Evolutionary conservation across 164 flowering plant species (phyloP), one percentile per base, ranked within the genome.

Genomic region (Vitis rotundifolia): DNA sequence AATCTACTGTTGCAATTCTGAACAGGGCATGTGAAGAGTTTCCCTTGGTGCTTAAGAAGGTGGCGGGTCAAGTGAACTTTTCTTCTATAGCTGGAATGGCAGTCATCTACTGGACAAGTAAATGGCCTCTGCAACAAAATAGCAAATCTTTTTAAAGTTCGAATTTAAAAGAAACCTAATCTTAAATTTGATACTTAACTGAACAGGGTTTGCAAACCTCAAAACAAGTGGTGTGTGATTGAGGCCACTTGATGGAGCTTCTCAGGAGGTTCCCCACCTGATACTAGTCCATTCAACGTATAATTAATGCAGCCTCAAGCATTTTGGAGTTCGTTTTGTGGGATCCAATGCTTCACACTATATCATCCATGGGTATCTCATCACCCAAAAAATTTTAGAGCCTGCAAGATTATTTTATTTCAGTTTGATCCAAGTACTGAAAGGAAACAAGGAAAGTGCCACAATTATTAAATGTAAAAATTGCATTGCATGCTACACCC

Each of bases 181-280:
- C 44, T 37, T 37, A 37, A 37, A 3, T 37, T 37, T 37, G 6
- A 37, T 15, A 26, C 50, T 22, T 12, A 44, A 8, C 0, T 59
- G 31, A 11, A 67, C 61, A 28, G 66, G 69, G 52, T 26, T 56
- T 58, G 71, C 89, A 82, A 89, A 88, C 89, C 93, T 90, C 80
- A 49, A 58, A 8, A 63, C 10, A 14, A 63, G 55, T 16, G 66
- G 63, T 28, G 91, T 91, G 94, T 95, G 99, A 87, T 49, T 15
- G 85, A 90, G 95, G 96, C 90, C 57, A 28, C 93, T 85, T 91
- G 94, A 93, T 53, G 92, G 97, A 90, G 92, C 98, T 95, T 95
- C 98, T 61, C 98, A 93, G 99, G 98, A 76, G 92, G 99, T 91
- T 96, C 72, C 98, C 99, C 98, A 71, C 96, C 98, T 90, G 98